A percentile compares a stretch with the other conserved stretches of the same genome.
Evolutionary conservation across 805 yeast genomes (phyloP).

Genomic region (Saturnispora sanitii): DNA sequence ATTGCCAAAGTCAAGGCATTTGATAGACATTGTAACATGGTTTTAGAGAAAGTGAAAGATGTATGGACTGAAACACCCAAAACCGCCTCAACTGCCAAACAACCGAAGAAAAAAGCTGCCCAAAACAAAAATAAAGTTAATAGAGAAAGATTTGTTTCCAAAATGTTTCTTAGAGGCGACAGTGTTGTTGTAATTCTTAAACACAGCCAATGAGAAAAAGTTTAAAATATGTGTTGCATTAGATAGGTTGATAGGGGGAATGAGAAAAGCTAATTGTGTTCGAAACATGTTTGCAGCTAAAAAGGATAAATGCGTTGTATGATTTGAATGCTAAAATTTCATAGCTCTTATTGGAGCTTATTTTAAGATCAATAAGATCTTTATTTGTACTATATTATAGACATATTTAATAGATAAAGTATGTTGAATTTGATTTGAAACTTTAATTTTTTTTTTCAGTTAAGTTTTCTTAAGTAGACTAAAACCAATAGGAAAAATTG

Average conservation of each 20-base stretch:
- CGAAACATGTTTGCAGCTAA: background rate
- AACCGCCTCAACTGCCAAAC: background rate
- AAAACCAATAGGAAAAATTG: background rate
- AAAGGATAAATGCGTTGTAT: too few species aligned
- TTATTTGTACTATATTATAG: background rate
- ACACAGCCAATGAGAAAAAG: slow-evolving; percentile 9
- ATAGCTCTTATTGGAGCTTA: background rate
- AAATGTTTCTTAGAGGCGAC: slow-evolving; percentile 91
- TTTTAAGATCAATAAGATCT: background rate
- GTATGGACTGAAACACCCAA: slow-evolving; percentile 33
- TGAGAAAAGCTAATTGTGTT: background rate
- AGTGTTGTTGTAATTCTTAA: slow-evolving; percentile 73
- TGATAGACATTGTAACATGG: slow-evolving; percentile 92
- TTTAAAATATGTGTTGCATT: background rate
- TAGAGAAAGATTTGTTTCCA: slow-evolving; percentile 73
- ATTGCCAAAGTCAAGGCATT: slow-evolving; percentile 87
- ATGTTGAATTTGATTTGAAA: too few species aligned
- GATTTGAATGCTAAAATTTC: background rate
- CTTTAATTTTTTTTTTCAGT: too few species aligned
- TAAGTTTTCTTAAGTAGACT: too few species aligned
- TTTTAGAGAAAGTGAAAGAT: slow-evolving; percentile 86
- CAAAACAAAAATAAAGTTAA: slow-evolving; percentile 15
- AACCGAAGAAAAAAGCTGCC: slow-evolving; percentile 24
- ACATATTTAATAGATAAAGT: background rate
- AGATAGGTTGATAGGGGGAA: too few species aligned